These are phyloP conservation scores for Candida ponderosae DNA, from an alignment of 805 yeast species.

Conservation along the genomic window DNA sequence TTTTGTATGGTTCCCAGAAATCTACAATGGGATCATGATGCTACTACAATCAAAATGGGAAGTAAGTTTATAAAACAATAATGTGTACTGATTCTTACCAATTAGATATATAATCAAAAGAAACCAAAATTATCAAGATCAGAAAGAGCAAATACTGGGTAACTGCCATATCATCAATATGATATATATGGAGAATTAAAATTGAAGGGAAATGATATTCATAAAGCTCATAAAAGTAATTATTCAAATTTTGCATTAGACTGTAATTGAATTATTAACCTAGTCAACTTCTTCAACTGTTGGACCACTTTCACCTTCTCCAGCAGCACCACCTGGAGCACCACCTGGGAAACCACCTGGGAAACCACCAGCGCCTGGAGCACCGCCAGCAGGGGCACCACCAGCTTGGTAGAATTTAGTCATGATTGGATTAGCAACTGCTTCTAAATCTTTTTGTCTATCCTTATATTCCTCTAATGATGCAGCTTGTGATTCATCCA, in stretches of 20 bases:
- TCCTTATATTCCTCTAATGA: slow-evolving; percentile 87
- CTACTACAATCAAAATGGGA: too few relatives aligned
- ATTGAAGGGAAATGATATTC: too few relatives aligned
- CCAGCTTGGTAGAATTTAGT: slow-evolving; percentile 88
- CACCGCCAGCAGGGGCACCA: slow-evolving; percentile 77
- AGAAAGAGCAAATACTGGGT: too few relatives aligned
- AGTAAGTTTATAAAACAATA: too few relatives aligned
- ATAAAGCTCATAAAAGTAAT: not conserved
- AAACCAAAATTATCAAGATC: too few relatives aligned
- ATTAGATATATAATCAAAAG: too few relatives aligned
- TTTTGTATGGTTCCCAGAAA: too few relatives aligned
- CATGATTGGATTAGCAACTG: slow-evolving; percentile 94
- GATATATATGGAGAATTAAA: too few relatives aligned
- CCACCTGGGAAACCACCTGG: slow-evolving; percentile 55
- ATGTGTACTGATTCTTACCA: too few relatives aligned
- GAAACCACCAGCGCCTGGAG: slow-evolving; percentile 49
- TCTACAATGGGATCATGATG: too few relatives aligned
- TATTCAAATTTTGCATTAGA: too few relatives aligned
- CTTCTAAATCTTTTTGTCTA: slow-evolving; percentile 95
- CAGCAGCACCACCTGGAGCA: slow-evolving; percentile 40
- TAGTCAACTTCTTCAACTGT: slow-evolving; percentile 81
- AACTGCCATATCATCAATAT: too few relatives aligned
- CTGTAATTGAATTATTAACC: slow-evolving; percentile 10
- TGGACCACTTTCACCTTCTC: slow-evolving; percentile 40
- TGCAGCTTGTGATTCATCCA: slow-evolving; percentile 89